A percentile compares a stretch with the other conserved stretches of the same genome.
phyloP scores from a whole-genome alignment of 371 early-diverging fungal species.

The Entomophthora muscae region DNA sequence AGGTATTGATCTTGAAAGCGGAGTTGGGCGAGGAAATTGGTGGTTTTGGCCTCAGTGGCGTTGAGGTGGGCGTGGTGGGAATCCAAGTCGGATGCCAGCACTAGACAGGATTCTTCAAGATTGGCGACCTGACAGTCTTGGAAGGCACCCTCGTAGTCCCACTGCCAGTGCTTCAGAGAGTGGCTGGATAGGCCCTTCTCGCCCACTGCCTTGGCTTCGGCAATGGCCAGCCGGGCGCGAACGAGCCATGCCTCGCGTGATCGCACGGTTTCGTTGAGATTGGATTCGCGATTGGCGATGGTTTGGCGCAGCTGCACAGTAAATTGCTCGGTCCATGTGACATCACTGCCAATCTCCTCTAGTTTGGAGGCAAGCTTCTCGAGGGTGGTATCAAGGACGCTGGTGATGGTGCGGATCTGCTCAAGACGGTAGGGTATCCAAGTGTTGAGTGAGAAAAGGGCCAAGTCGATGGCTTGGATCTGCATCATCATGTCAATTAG shows the following conservation, averaged over 20 bases:
- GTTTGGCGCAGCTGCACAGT: neutral
- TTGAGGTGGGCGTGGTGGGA: neutral
- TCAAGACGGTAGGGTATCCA: conserved; percentile 3
- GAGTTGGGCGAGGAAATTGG: neutral
- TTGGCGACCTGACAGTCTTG: neutral
- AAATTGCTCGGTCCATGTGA: conserved; percentile 1
- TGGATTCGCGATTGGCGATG: neutral
- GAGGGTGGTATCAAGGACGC: neutral
- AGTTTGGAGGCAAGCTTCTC: neutral
- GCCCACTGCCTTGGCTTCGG: neutral
- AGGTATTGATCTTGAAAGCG: conserved; percentile 1
- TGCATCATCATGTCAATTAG: conserved; percentile 1
- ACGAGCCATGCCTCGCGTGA: neutral
- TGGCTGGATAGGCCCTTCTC: neutral
- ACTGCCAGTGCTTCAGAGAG: neutral
- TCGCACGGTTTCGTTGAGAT: neutral
- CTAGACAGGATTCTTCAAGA: conserved; percentile 2
- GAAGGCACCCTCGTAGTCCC: neutral
- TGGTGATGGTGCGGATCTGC: neutral
- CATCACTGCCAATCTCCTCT: neutral
- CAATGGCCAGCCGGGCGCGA: neutral
- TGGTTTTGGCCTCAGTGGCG: neutral
- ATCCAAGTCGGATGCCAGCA: neutral
- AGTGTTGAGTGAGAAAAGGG: conserved; percentile 5
- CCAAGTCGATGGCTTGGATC: conserved; percentile 6